Percentiles rank a stretch among this genome's conserved stretches.
Conservation (phyloP, 805 yeast species). For the Yarrowia deformans region DNA sequence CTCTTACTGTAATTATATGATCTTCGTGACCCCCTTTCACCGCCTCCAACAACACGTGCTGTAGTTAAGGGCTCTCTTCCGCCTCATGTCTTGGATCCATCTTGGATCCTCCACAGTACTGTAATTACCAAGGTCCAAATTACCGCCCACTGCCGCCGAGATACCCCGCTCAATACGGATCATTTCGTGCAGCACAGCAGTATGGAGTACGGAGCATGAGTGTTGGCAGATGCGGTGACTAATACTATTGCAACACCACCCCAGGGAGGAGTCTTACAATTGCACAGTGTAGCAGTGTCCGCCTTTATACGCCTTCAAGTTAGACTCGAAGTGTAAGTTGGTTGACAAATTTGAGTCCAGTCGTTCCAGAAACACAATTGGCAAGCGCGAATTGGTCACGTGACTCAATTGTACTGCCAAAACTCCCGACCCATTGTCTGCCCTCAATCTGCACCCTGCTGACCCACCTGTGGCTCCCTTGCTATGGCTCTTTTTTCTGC, state of each 20-base stretch:
- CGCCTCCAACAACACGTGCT: too few species aligned
- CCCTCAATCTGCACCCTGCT: too few species aligned
- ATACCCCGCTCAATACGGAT: constrained; percentile 19
- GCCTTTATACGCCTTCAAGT: constrained; percentile 5
- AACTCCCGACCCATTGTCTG: too few species aligned
- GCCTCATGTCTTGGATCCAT: constrained; percentile 1
- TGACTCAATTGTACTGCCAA: neutral
- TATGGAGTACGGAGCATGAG: too few species aligned
- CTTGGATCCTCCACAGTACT: neutral
- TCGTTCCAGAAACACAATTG: too few species aligned
- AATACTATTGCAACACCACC: too few species aligned
- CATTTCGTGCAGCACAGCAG: neutral
- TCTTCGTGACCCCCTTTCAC: too few species aligned
- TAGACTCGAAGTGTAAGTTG: neutral
- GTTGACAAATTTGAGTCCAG: neutral
- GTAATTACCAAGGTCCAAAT: too few species aligned
- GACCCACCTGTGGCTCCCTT: neutral
- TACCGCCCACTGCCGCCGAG: constrained; percentile 13
- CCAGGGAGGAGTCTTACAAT: too few species aligned
- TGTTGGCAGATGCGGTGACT: too few species aligned
- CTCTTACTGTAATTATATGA: too few species aligned
- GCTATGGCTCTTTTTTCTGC: neutral
- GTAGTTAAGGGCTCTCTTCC: neutral
- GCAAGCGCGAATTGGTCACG: neutral
- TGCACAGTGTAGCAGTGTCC: too few species aligned